Base-by-base conservation (phyloP, 2,329 filamentous ascomycete species). In the Monilinia polystroma region DNA sequence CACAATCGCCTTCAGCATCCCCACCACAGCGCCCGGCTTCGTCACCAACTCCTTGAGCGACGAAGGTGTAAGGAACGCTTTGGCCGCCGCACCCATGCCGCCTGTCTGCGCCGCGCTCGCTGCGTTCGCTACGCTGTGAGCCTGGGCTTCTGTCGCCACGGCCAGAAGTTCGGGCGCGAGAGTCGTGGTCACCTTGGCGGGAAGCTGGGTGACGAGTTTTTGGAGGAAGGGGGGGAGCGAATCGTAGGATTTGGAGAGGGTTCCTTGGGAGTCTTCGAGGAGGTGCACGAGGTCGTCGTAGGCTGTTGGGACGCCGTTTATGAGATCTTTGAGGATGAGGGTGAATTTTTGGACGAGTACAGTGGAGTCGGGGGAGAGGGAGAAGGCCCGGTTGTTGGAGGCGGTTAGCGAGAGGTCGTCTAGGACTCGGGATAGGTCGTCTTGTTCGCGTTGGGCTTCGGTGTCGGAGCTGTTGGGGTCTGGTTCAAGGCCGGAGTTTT, bases 281-380 rank as follows among this genome's bases (percentile, higher is more conserved):
- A 90, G 82, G 18, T 76, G 74, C 3, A 82, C 87, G n/a, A 99
- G 88, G 76, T 99, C 95, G 75, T 90, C 85, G 78, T 96, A 97
- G 3, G 95, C 95, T 0, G 94, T 97, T 3, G 95, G 95, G 1
- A 92, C 95, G 69, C 95, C 95, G 76, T 93, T 93, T 74, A 95
- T 86, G 20, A 97, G 85, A 76, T 99, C 95, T 76, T 94, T 95
- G 75, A 99, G 90, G 45, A 97, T 89, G 66, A 93, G 83, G 1
- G 92, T 96, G 82, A 99, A 99, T 69, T 89, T 87, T 64, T 87
- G 85, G 63, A 97, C 85, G 41, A 97, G 84, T 70, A 92, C 89
- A 69, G 92, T 88, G 0, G 92, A 94, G 73, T 96, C 93, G 68
- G 87, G 85, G n/a, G 91, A 91, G 67, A 97, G 85, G 16, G 89